Conservation (phyloP, 2,329 filamentous ascomycete species). For the Cryphonectria nitschkei region DNA sequence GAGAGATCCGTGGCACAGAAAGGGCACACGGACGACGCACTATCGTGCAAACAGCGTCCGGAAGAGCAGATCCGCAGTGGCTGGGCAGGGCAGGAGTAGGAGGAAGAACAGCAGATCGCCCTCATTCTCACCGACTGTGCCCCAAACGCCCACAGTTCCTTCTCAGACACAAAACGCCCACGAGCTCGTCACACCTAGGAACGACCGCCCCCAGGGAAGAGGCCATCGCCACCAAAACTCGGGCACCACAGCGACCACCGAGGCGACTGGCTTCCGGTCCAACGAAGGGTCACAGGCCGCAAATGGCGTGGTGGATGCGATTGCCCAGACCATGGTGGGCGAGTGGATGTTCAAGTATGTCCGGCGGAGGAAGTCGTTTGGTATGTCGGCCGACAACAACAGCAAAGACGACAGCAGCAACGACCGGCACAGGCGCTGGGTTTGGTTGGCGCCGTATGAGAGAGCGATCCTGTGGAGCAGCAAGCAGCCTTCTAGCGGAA, state of each 20-base stretch:
- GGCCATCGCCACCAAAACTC: constrained; percentile 62
- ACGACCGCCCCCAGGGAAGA: constrained; percentile 35
- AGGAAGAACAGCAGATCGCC: constrained; percentile 63
- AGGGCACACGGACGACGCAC: constrained; percentile 50
- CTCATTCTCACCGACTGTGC: constrained; percentile 67
- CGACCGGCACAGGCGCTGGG: constrained; percentile 93
- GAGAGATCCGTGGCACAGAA: constrained; percentile 59
- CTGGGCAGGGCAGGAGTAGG: constrained; percentile 57
- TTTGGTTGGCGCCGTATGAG: constrained; percentile 97
- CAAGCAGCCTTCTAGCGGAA: constrained; percentile 89
- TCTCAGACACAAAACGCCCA: constrained; percentile 68
- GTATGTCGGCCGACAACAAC: constrained; percentile 69
- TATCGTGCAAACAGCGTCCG: constrained; percentile 68
- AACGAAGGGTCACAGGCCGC: constrained; percentile 65
- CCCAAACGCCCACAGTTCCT: constrained; percentile 72
- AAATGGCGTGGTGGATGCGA: constrained; percentile 88
- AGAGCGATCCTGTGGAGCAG: constrained; percentile 96
- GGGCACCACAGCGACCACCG: constrained; percentile 58
- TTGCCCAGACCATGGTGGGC: constrained; percentile 97
- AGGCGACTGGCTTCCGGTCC: constrained; percentile 52
- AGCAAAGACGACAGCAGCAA: constrained; percentile 72
- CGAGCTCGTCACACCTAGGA: constrained; percentile 67
- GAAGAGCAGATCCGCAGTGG: constrained; percentile 83
- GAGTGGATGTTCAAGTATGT: constrained; percentile 97
- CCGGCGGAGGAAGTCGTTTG: constrained; percentile 86